Percentiles rank a stretch among this genome's conserved stretches.
These are phyloP conservation scores for Cystobasidium sp. DNA, from an alignment of 1,284 basidiomycete genomes.

Conservation along the genomic window DNA sequence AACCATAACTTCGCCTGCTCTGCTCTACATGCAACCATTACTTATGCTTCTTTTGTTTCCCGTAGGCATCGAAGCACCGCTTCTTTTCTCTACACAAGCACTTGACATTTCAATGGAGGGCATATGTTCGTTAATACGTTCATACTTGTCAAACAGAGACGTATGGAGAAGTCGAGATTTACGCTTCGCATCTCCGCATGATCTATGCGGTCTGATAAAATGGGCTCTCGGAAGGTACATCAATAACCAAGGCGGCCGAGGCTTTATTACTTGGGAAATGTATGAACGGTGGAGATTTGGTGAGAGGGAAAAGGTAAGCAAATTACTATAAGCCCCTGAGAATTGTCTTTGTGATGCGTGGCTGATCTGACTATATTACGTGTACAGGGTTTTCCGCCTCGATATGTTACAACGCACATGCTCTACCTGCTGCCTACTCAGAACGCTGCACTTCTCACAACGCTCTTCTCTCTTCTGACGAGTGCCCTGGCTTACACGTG, in stretches of 20 bases:
- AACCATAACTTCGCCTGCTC: background rate
- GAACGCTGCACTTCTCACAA: conserved; percentile 44
- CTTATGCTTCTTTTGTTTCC: no score
- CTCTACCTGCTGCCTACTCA: conserved; percentile 78
- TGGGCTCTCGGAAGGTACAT: conserved; percentile 50
- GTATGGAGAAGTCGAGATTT: conserved; percentile 62
- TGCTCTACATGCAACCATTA: background rate
- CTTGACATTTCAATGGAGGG: conserved; percentile 75
- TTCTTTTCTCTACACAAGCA: conserved; percentile 83
- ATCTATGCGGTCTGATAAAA: conserved; percentile 65
- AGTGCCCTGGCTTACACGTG: conserved; percentile 44
- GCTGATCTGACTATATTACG: background rate
- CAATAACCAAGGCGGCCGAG: conserved; percentile 48
- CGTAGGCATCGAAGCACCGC: conserved; percentile 76
- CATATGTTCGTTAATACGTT: conserved; percentile 72
- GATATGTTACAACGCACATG: conserved; percentile 66
- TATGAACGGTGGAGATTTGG: conserved; percentile 46
- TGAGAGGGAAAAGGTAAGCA: conserved; percentile 29
- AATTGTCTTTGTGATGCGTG: background rate
- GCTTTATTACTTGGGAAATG: conserved; percentile 48
- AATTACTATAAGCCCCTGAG: background rate
- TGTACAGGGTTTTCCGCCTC: conserved; percentile 63
- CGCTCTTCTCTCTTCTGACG: conserved; percentile 37
- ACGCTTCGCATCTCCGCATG: conserved; percentile 76
- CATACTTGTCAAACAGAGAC: conserved; percentile 64